Base-by-base conservation (phyloP, 1,139 yeast genomes). In the Pichia sp. region DNA sequence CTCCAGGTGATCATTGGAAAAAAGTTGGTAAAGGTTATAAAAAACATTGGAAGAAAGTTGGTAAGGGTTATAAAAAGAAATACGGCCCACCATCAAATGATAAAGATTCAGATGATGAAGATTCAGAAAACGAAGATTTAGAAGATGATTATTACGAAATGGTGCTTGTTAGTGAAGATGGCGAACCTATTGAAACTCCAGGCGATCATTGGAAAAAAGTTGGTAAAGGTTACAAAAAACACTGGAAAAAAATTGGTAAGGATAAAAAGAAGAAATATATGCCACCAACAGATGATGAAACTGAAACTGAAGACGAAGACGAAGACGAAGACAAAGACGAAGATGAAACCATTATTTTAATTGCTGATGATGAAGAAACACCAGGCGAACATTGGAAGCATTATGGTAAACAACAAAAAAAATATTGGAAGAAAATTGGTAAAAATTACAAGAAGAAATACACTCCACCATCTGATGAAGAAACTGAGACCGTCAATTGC, bases 381-480 rank as follows among this genome's bases (percentile, higher is more conserved):
- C 49, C 49, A 24, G 49, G 51, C 27, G 47, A 48, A 4, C 48
- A 44, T 16, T 47, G 50, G 50, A 47, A 46, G 28, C 35, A 46
- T 4, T 5, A 35, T 40, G 56, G 55, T 24, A 52, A 54, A 43
- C 54, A 54, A 10, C 50, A 54, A 36, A 54, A 50, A 41, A 58
- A 57, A 43, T 39, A 56, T 52, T 56, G 60, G 59, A 56, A 57
- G 51, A 54, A 57, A 36, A 42, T 40, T 39, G 57, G 60, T 34
- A 52, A 55, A 43, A 51, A 53, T 30, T 50, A 54, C 39, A 54
- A 47, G 44, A 52, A 55, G 51, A 55, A 53, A 36, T 51, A 43
- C 44, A 39, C 49, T 32, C 53, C 55, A 45, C 45, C 48, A 35
- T 37, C 47, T 4, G 52, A 52, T 33, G 39, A 8, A 28, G 30